Evolutionary conservation across 257 asterid species (phyloP).

Genomic region (Solanum pimpinellifolium): DNA sequence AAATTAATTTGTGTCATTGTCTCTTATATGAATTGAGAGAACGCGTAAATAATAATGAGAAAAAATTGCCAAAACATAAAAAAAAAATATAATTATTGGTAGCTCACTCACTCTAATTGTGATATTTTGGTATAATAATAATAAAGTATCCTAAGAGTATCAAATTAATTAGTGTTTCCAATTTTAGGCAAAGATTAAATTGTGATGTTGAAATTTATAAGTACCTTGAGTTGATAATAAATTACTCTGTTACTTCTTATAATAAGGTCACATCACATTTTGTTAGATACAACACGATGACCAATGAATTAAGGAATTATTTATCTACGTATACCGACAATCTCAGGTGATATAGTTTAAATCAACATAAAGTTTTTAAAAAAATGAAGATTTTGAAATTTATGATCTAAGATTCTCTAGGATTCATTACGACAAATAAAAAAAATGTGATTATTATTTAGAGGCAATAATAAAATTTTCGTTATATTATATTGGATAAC

Average conservation of each 20-base stretch:
- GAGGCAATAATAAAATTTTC: background rate
- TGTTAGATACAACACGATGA: background rate
- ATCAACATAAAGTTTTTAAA: background rate
- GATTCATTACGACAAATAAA: background rate
- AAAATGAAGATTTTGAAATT: background rate
- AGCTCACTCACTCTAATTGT: background rate
- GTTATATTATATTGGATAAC: too few species aligned
- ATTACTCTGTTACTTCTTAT: background rate
- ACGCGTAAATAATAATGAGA: background rate
- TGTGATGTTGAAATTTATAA: background rate
- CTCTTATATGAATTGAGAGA: background rate
- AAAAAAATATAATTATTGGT: background rate
- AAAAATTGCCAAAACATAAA: background rate
- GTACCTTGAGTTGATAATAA: background rate
- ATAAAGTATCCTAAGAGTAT: background rate
- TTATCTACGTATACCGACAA: background rate
- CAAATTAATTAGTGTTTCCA: background rate
- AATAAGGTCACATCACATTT: background rate
- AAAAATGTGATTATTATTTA: too few species aligned
- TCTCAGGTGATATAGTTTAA: background rate
- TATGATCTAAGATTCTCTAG: background rate
- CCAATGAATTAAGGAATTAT: background rate
- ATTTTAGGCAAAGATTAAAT: background rate
- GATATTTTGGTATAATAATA: background rate
- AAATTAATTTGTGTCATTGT: background rate